phyloP scores from a whole-genome alignment of 441 rosid genomes.

The Populus hybrid region DNA sequence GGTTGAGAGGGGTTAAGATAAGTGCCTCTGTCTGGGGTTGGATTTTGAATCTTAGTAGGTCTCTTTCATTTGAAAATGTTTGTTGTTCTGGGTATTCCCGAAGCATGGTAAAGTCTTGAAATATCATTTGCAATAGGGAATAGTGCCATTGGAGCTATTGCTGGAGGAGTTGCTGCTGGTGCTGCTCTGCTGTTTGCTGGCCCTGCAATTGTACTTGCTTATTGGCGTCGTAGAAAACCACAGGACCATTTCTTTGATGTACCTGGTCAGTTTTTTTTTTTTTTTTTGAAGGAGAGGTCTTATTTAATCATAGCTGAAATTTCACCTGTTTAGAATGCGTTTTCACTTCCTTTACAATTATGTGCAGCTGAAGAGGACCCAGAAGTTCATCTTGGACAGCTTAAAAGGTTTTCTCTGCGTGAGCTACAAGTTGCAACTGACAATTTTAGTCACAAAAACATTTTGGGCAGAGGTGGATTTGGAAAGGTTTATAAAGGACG shows the following conservation, averaged over 20 bases:
- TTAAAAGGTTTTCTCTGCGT: constrained; percentile 71
- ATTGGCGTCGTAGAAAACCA: no score
- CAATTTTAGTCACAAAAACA: constrained; percentile 60
- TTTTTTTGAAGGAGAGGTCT: constrained; percentile 13
- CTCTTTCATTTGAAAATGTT: neutral
- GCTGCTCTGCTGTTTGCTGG: no score
- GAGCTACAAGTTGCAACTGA: constrained; percentile 88
- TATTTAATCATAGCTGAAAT: constrained; percentile 6
- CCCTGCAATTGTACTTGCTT: no score
- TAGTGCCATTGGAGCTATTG: no score
- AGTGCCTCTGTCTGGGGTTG: neutral
- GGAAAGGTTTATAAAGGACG: no score
- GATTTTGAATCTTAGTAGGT: neutral
- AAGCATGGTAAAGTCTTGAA: neutral
- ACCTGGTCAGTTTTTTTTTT: constrained; percentile 8
- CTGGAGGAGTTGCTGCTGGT: no score
- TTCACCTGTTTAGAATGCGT: constrained; percentile 6
- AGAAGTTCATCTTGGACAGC: constrained; percentile 85
- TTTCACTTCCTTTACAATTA: constrained; percentile 15
- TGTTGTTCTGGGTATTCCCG: neutral
- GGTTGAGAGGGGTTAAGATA: neutral
- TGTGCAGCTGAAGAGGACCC: constrained; percentile 93
- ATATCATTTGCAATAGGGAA: constrained; percentile 40
- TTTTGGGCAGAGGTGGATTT: constrained; percentile 22
- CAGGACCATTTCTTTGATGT: no score